Percentiles rank a stretch among this genome's conserved stretches.
phyloP scores from a whole-genome alignment of 1,284 basidiomycete species.

The Inonotus obliquus region DNA sequence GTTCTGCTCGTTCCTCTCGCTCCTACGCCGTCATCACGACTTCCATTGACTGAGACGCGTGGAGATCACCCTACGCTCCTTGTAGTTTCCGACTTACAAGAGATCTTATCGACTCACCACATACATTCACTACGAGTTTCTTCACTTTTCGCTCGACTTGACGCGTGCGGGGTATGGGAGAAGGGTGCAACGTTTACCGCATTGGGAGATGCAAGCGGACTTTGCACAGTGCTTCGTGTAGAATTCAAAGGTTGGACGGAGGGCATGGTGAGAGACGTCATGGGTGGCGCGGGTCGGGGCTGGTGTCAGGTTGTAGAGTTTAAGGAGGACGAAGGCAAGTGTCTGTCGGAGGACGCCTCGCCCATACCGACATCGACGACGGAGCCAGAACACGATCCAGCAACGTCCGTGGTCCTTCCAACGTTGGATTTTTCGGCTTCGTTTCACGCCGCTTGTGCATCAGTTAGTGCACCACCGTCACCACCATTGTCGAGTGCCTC shows the following conservation, averaged over 20 bases:
- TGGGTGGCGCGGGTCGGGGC: constrained; percentile 62
- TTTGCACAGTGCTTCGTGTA: constrained; percentile 60
- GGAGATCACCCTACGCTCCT: constrained; percentile 38
- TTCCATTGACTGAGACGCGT: constrained; percentile 46
- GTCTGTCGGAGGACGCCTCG: constrained; percentile 2
- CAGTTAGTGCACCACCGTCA: neutral
- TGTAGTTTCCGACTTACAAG: constrained; percentile 48
- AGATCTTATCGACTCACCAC: constrained; percentile 47
- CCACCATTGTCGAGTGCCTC: neutral
- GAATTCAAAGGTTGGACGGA: constrained; percentile 67
- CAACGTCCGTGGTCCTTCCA: constrained; percentile 59
- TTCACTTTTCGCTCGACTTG: constrained; percentile 61
- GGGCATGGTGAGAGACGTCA: constrained; percentile 51
- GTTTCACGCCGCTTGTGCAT: constrained; percentile 21
- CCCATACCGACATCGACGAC: constrained; percentile 16
- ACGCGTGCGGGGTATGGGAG: constrained; percentile 61
- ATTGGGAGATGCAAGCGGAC: constrained; percentile 41
- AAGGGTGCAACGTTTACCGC: constrained; percentile 53
- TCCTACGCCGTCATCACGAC: constrained; percentile 58
- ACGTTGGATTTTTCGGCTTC: constrained; percentile 61
- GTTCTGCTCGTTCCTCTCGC: constrained; percentile 68
- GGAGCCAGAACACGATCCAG: constrained; percentile 35
- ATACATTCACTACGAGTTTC: constrained; percentile 61
- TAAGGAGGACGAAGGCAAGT: constrained; percentile 30
- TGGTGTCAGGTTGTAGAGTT: constrained; percentile 71